A percentile compares a stretch with the other conserved stretches of the same genome.
Conservation (phyloP, 768 basidiomycete species). For the Cyclocybe cylindracea region DNA sequence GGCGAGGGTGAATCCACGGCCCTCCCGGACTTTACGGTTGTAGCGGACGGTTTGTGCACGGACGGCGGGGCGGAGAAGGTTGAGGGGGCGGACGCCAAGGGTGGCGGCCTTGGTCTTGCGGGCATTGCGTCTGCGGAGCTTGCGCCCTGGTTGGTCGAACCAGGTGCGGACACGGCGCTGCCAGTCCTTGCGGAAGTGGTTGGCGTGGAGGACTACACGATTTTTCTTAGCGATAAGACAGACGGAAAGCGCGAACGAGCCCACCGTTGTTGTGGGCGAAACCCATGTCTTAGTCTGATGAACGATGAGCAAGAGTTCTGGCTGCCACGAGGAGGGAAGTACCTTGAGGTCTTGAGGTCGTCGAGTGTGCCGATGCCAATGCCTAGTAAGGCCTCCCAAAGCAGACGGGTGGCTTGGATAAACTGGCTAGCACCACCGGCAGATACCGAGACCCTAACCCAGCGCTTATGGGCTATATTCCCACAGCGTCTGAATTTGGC, state of each 20-base stretch:
- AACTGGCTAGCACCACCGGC: constrained; percentile 42
- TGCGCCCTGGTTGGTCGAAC: constrained; percentile 99
- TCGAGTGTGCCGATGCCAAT: constrained; percentile 32
- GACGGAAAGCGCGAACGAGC: constrained; percentile 20
- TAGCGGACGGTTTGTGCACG: constrained; percentile 96
- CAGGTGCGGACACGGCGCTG: constrained; percentile 94
- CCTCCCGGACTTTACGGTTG: constrained; percentile 96
- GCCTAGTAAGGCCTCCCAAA: constrained; percentile 24
- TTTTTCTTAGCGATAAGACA: constrained; percentile 10
- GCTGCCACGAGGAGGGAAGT: constrained; percentile 1
- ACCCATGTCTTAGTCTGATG: constrained; percentile 65
- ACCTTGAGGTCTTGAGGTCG: constrained; percentile 14
- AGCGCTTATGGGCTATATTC: neutral
- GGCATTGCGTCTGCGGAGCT: constrained; percentile 91
- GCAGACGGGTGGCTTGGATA: constrained; percentile 39
- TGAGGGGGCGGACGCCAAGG: constrained; percentile 90
- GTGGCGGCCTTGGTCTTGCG: constrained; percentile 89
- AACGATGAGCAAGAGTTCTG: neutral
- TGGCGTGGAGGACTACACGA: constrained; percentile 76
- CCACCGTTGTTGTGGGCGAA: constrained; percentile 80
- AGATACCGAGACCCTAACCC: constrained; percentile 39
- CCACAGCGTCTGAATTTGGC: constrained; percentile 6
- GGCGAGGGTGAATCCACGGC: constrained; percentile 91
- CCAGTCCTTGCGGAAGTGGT: constrained; percentile 99
- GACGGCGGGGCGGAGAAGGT: constrained; percentile 94